Percentiles rank a stretch among this genome's conserved stretches.
Conservation (phyloP, 139 green algal genomes). For the Choricystis sp. region DNA sequence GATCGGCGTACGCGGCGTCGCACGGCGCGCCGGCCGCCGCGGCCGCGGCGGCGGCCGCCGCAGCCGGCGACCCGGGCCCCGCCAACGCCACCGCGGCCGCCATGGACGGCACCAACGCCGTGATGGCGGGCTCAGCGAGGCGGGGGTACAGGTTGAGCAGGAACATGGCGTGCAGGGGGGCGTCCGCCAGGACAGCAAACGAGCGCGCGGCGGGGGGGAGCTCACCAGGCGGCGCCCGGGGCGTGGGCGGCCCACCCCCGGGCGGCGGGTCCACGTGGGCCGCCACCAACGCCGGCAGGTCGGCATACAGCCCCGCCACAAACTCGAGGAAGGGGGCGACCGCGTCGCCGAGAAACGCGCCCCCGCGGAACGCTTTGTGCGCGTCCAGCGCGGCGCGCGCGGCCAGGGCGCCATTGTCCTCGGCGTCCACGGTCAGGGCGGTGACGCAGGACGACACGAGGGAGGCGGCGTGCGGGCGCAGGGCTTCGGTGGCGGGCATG, state of each 20-base stretch:
- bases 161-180: constrained; percentile 47
- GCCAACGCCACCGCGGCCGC: constrained; percentile 24
- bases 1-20: constrained; percentile 27
- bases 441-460: constrained; percentile 23
- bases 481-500: neutral
- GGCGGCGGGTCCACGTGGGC: neutral
- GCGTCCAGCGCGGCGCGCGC: constrained; percentile 74
- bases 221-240: neutral
- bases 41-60: neutral
- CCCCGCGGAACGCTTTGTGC: constrained; percentile 58
- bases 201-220: neutral
- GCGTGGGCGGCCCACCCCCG: neutral
- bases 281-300: neutral
- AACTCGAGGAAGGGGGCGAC: constrained; percentile 62
- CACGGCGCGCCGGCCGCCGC: neutral
- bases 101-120: constrained; percentile 32
- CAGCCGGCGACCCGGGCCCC: constrained; percentile 15
- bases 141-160: constrained; percentile 56
- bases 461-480: neutral
- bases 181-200: neutral
- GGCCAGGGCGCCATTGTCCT: constrained; percentile 68
- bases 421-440: constrained; percentile 51
- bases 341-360: constrained; percentile 2
- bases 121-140: constrained; percentile 2
- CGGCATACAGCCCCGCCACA: constrained; percentile 21